phyloP scores from a whole-genome alignment of 2,329 filamentous ascomycete species.

The Tricladium varicosporioides region DNA sequence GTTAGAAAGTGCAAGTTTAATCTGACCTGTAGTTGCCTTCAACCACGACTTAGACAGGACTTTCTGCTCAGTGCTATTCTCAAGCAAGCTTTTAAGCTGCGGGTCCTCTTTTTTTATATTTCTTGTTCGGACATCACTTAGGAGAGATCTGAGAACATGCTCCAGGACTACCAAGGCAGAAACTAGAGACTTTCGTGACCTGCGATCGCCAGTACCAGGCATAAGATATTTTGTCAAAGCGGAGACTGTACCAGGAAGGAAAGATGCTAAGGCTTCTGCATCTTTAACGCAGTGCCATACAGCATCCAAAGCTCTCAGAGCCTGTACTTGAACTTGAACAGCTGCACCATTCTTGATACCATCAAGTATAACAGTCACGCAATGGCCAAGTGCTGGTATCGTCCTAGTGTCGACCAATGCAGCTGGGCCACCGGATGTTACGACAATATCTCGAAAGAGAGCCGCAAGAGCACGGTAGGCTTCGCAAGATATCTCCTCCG shows the following conservation, averaged over 20 bases:
- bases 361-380: conserved; percentile 77
- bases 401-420: conserved; percentile 55
- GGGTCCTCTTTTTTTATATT: conserved; percentile 29
- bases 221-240: conserved; percentile 69
- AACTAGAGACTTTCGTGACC: conserved; percentile 63
- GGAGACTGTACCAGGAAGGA: conserved; percentile 86
- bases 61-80: conserved; percentile 35
- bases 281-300: conserved; percentile 66
- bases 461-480: conserved; percentile 68
- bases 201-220: conserved; percentile 61
- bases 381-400: conserved; percentile 78
- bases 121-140: conserved; percentile 57
- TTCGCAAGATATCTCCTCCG: conserved; percentile 73
- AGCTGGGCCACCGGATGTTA: conserved; percentile 47
- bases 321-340: conserved; percentile 67
- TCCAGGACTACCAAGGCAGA: conserved; percentile 58
- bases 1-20: conserved; percentile 78
- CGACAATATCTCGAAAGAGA: conserved; percentile 59
- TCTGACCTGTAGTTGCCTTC: conserved; percentile 73
- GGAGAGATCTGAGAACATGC: conserved; percentile 50
- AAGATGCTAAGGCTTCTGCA: conserved; percentile 73
- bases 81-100: conserved; percentile 27
- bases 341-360: conserved; percentile 64
- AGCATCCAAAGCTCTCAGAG: conserved; percentile 61
- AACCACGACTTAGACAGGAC: conserved; percentile 61